Evolutionary conservation across 2,329 filamentous ascomycete genomes (phyloP), one percentile per base, ranked within the genome.

Genomic region (Penicillium sp.): DNA sequence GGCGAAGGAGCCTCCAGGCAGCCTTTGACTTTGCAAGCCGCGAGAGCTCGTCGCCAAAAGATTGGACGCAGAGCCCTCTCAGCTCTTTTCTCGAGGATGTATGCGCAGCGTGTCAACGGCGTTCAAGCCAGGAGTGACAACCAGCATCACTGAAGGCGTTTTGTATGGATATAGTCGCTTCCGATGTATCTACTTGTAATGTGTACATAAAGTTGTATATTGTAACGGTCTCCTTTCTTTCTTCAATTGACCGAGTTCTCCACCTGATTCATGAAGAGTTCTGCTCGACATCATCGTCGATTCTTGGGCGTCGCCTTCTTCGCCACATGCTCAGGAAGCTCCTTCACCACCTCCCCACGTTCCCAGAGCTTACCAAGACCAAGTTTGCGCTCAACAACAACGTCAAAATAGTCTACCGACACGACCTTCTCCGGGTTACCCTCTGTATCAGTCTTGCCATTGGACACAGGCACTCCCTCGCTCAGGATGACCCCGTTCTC

Each of bases 401-500:
- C 83, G 76, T 84, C 84, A 70, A 96, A 94, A 71, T 88, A 91
- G 67, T 83, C 82, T 20, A 84, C 75, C 34, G 86, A 83, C 64
- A 96, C 79, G 6, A 90, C 54, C 1, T 88, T 90, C 22, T 66
- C 54, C n/a, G 50, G 42, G 15, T 56, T 77, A 49, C 77, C 84
- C 60, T 84, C 71, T 12, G 77, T 79, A 42, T 67, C 86, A 68
- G 86, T 85, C 2, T 37, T 51, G 8, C 31, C 50, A 20, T 52
- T 41, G 8, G 22, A 14, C 4, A 65, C 53, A 6, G 63, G 76
- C 75, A 76, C 80, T 75, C 74, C 85, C 75, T 71, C 82, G 76
- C 71, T 79, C 64, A 94, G 76, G 62, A 93, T 83, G 8, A 94
- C 90, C 1, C 86, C 89, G 71, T 94, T 94, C 67, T 90, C 89